These are phyloP conservation scores for Rhododendron ovatum DNA, from an alignment of 148 eudicot genomes.

Conservation along the genomic window DNA sequence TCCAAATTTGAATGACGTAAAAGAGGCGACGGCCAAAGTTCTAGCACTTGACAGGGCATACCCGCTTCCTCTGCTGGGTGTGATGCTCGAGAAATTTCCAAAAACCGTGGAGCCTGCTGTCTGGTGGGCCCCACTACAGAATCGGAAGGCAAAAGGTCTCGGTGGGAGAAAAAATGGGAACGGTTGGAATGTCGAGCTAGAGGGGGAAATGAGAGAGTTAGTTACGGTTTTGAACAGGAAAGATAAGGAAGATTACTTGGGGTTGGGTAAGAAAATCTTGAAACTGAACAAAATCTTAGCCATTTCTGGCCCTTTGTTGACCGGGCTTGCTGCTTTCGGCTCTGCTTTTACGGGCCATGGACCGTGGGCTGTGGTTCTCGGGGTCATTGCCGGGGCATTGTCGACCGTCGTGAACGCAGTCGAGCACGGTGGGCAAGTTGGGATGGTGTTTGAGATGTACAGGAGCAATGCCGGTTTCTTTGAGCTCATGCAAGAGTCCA, in stretches of 20 bases:
- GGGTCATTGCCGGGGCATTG: slow-evolving; percentile 21
- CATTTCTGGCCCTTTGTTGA: slow-evolving; percentile 43
- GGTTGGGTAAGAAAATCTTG: slow-evolving; percentile 54
- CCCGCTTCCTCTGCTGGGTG: slow-evolving; percentile 63
- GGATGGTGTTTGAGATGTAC: slow-evolving; percentile 57
- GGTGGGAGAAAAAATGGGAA: slow-evolving; percentile 9
- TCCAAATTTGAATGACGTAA: slow-evolving; percentile 23
- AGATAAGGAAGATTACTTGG: slow-evolving; percentile 56
- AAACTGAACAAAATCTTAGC: slow-evolving; percentile 51
- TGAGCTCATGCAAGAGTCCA: slow-evolving; percentile 26
- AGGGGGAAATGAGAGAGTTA: slow-evolving; percentile 45
- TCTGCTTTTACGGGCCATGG: slow-evolving; percentile 28
- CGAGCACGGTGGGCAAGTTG: slow-evolving; percentile 35
- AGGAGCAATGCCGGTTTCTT: slow-evolving; percentile 37
- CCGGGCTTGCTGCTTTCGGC: slow-evolving; percentile 55
- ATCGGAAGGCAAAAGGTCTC: not conserved
- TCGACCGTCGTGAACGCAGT: slow-evolving; percentile 28
- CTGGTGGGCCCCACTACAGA: slow-evolving; percentile 39
- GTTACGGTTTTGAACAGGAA: slow-evolving; percentile 34
- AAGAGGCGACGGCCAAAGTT: slow-evolving; percentile 35
- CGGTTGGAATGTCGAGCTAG: slow-evolving; percentile 53
- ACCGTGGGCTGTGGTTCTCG: not conserved
- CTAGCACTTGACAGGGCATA: slow-evolving; percentile 58
- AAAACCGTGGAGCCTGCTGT: slow-evolving; percentile 34
- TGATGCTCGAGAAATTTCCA: slow-evolving; percentile 67